Conservation (phyloP, 305 asterid species). For the Fraxinus greggii region DNA sequence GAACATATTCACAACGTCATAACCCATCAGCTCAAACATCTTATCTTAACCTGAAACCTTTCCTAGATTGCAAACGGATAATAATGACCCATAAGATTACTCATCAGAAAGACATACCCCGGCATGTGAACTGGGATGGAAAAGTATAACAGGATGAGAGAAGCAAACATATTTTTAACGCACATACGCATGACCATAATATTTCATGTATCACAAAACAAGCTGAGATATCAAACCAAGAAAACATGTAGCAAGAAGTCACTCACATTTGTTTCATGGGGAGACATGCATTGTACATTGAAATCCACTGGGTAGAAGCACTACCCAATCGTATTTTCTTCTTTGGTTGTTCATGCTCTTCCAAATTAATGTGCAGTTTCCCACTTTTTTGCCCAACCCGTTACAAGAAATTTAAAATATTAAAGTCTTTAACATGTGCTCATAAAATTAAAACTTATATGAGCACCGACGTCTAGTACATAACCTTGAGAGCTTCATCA, state of each 20-base stretch:
- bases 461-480: slow-evolving; percentile 26
- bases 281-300: slow-evolving; percentile 89
- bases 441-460: neutral
- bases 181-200: neutral
- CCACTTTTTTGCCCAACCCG: slow-evolving; percentile 98
- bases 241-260: slow-evolving; percentile 28
- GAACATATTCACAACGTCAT: neutral
- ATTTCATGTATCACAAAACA: neutral
- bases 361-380: slow-evolving; percentile 81
- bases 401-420: slow-evolving; percentile 13
- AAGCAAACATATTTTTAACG: neutral
- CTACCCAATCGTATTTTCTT: slow-evolving; percentile 90
- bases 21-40: neutral
- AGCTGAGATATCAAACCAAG: slow-evolving; percentile 33
- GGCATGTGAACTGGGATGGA: neutral
- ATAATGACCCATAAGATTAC: neutral
- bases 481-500: slow-evolving; percentile 93
- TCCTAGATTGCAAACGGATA: neutral
- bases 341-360: slow-evolving; percentile 97
- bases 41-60: neutral
- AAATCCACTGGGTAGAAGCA: slow-evolving; percentile 97
- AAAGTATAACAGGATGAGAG: neutral
- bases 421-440: slow-evolving; percentile 36
- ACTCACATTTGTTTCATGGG: slow-evolving; percentile 96
- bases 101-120: neutral